phyloP scores from a whole-genome alignment of 139 green algal species.

The Eudorina sp. region DNA sequence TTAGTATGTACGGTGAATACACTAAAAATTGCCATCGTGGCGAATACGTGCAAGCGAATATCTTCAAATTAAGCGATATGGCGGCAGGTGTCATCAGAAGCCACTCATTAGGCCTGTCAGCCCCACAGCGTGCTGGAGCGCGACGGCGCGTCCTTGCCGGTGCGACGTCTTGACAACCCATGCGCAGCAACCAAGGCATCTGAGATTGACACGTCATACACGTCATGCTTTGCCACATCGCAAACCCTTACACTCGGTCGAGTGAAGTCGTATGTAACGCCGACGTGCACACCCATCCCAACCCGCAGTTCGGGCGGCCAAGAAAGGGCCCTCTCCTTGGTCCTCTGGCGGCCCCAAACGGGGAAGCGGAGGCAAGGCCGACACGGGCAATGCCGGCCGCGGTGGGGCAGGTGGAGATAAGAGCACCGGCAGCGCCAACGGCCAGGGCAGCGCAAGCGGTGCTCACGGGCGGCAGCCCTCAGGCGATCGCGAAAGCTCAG shows the following conservation, averaged over 20 bases:
- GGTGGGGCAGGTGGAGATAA: no score
- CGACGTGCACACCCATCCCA: no score
- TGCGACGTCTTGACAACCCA: not conserved
- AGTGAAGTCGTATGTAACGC: no score
- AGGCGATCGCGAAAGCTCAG: not conserved
- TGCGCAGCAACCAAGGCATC: no score
- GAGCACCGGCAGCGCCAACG: not conserved
- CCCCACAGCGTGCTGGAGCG: not conserved
- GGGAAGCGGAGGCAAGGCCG: slow-evolving; percentile 1
- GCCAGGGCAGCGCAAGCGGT: not conserved
- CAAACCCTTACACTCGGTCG: no score
- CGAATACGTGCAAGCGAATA: no score
- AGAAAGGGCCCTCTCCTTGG: slow-evolving; percentile 30
- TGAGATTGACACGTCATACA: no score
- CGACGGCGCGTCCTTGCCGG: not conserved
- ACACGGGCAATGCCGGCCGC: slow-evolving; percentile 12
- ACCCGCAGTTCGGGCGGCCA: slow-evolving; percentile 19
- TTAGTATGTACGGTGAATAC: no score
- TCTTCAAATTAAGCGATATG: not conserved
- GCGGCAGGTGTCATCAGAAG: not conserved
- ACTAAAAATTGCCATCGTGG: no score
- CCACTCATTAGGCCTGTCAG: not conserved
- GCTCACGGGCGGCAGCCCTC: not conserved
- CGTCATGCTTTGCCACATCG: no score
- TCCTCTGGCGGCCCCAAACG: slow-evolving; percentile 19